Evolutionary conservation across 1,284 basidiomycete genomes (phyloP).

Genomic region (Mycosarcoma mackinlayi): DNA sequence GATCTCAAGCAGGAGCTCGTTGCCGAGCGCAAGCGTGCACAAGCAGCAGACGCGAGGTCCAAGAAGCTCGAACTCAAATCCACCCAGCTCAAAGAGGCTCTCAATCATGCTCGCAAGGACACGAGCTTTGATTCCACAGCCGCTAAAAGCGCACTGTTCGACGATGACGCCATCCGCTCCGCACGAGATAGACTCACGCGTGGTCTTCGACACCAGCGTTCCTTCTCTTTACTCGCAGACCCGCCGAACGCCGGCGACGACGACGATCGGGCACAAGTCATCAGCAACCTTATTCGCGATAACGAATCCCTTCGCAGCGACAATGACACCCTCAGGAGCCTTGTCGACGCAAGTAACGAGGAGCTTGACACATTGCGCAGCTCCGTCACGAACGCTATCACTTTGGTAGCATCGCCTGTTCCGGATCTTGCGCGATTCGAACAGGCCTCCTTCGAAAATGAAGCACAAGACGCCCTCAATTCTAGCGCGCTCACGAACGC

Average conservation of each 20-base stretch:
- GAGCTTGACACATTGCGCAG: conserved; percentile 52
- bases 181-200: conserved; percentile 38
- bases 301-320: conserved; percentile 51
- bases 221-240: conserved; percentile 11
- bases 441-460: conserved; percentile 1
- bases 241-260: conserved; percentile 9
- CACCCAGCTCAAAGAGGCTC: conserved; percentile 35
- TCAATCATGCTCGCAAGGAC: conserved; percentile 36
- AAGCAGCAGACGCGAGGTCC: conserved; percentile 77
- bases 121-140: conserved; percentile 15
- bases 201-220: conserved; percentile 32
- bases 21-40: conserved; percentile 77
- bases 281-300: conserved; percentile 44
- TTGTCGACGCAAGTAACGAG: conserved; percentile 57
- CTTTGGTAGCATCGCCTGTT: conserved; percentile 24
- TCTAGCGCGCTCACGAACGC: neutral
- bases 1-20: conserved; percentile 86
- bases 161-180: conserved; percentile 35
- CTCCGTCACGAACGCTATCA: conserved; percentile 27
- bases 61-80: conserved; percentile 69
- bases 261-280: conserved; percentile 16
- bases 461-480: neutral
- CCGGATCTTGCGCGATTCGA: conserved; percentile 23
- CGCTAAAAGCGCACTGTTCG: conserved; percentile 15
- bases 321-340: conserved; percentile 36